A percentile compares a stretch with the other conserved stretches of the same genome.
Evolutionary conservation across 805 yeast species (phyloP).

Genomic region (Ogataea ganodermae): DNA sequence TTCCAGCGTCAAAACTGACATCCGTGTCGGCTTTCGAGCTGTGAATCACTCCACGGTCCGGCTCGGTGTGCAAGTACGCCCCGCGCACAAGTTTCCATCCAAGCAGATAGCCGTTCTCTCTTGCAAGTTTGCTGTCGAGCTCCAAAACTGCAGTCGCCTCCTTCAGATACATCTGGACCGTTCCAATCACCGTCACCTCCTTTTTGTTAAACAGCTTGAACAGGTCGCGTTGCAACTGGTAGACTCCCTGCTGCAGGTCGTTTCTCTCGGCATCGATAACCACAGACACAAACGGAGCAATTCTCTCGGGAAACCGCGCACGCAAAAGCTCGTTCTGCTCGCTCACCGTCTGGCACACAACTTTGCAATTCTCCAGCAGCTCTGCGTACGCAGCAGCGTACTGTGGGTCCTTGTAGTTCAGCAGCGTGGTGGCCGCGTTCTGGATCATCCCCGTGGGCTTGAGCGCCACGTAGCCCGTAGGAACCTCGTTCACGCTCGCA

Average conservation of each 20-base stretch:
- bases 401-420: constrained; percentile 56
- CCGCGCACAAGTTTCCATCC: constrained; percentile 94
- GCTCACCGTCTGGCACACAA: constrained; percentile 58
- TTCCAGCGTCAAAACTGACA: constrained; percentile 68
- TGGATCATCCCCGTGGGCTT: constrained; percentile 89
- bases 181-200: constrained; percentile 77
- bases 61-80: constrained; percentile 91
- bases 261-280: constrained; percentile 92
- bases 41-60: constrained; percentile 72
- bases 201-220: constrained; percentile 70
- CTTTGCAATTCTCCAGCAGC: constrained; percentile 66
- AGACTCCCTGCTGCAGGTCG: constrained; percentile 88
- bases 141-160: constrained; percentile 65
- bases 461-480: constrained; percentile 90
- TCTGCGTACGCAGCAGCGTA: constrained; percentile 52
- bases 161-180: constrained; percentile 87
- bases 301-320: constrained; percentile 59
- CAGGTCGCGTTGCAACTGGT: constrained; percentile 81
- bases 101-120: constrained; percentile 60
- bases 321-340: constrained; percentile 53
- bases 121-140: constrained; percentile 66
- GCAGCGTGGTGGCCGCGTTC: constrained; percentile 73
- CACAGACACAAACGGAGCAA: constrained; percentile 70
- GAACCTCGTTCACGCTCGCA: constrained; percentile 61
- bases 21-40: constrained; percentile 82